Evolutionary conservation across 257 asterid genomes (phyloP), one percentile per base, ranked within the genome.

Genomic region (Solanum neorickii): DNA sequence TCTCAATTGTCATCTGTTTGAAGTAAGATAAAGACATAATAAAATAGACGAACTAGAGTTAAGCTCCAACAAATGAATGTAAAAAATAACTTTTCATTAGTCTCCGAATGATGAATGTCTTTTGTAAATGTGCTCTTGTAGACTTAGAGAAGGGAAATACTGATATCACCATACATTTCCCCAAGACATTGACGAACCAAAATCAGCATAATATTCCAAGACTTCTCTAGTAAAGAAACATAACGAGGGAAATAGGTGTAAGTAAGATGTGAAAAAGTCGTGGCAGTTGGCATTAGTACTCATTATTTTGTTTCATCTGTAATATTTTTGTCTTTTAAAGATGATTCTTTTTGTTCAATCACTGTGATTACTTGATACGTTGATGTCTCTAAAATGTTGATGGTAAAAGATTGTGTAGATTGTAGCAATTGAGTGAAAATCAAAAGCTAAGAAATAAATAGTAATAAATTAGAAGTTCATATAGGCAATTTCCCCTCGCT

Each of bases 91-190:
- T 97, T 98, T 88, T 97, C 98, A 52, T 96, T 96, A 12, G 98
- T 96, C 85, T 95, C 98, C 0, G 98, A 96, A 89, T 96, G 98
- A 84, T 93, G 97, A 86, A 97, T 97, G 87, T 97, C 98, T 89
- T 97, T 98, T 4, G 99, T 98, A 92, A 97, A 97, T 89, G 99
- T 93, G 92, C 98, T 95, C 91, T 92, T 94, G 97, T 90, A 97
- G 31, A 95, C 99, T 87, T 97, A 97, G 23, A 97, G 94, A 35
- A 98, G 99, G 77, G 98, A 97, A 89, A 97, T 35, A 35, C 39
- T 35, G 39, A 35, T 1, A 35, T 35, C 39, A 35, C 39, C 7
- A 35, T 35, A 35, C 39, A 35, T 7, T 5, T 1, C 39, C 39
- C 39, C 39, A 35, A 35, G 39, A 87, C 98, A 94, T 90, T 94